These are phyloP conservation scores for Eutrema japonicum DNA, from an alignment of 345 rosid species.

Conservation along the genomic window DNA sequence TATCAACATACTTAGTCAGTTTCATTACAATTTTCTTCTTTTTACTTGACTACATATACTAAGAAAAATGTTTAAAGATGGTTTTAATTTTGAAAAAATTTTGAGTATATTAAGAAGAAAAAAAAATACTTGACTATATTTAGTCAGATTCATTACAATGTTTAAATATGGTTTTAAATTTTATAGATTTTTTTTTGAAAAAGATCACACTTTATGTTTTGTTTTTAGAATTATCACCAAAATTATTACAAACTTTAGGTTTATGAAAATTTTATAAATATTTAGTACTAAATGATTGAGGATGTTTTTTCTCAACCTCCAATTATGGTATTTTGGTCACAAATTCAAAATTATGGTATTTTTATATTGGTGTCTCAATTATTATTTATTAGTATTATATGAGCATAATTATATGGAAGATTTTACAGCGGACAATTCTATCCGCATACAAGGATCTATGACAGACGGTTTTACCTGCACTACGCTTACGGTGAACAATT, in stretches of 20 bases:
- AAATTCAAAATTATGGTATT: background rate
- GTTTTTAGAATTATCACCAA: background rate
- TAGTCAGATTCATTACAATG: background rate
- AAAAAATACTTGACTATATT: background rate
- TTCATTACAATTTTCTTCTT: background rate
- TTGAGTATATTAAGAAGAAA: background rate
- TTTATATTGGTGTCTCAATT: no score
- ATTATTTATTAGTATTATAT: no score
- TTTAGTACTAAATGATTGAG: background rate
- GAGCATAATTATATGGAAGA: no score
- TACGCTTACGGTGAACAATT: no score
- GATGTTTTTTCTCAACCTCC: background rate
- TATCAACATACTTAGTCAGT: background rate
- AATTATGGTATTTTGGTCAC: no score
- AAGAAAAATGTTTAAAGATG: background rate
- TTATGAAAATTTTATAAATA: background rate
- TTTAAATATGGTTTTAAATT: background rate
- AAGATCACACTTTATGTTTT: conserved; percentile 3
- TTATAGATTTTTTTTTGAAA: background rate
- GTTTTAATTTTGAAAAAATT: background rate
- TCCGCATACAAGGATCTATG: no score
- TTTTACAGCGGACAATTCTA: no score
- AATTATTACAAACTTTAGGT: background rate
- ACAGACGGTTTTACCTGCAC: no score
- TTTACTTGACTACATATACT: no score